Conservation (phyloP, 805 yeast species). For the Candida loeiensis region DNA sequence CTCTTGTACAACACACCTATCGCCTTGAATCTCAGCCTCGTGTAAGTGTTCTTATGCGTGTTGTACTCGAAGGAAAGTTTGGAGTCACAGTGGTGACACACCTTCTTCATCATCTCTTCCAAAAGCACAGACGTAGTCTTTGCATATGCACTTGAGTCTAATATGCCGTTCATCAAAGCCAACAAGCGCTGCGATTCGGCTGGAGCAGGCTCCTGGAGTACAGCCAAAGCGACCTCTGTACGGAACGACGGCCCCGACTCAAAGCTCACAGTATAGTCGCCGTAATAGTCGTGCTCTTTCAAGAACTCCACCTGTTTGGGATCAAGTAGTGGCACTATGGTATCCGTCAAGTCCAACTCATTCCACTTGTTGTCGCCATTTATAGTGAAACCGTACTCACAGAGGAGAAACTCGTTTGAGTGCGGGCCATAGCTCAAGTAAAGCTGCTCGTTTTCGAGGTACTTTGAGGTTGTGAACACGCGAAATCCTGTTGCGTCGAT, state of each 20-base stretch:
- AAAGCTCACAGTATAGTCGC: slow-evolving; percentile 63
- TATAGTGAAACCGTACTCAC: slow-evolving; percentile 83
- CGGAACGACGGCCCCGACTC: slow-evolving; percentile 62
- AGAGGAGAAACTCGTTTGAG: slow-evolving; percentile 71
- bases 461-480: slow-evolving; percentile 34
- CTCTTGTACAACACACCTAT: slow-evolving; percentile 26
- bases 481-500: slow-evolving; percentile 49
- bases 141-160: slow-evolving; percentile 40
- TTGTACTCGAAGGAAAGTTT: slow-evolving; percentile 16
- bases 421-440: slow-evolving; percentile 85
- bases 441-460: slow-evolving; percentile 51
- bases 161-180: slow-evolving; percentile 44
- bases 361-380: slow-evolving; percentile 57
- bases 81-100: slow-evolving; percentile 21
- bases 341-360: slow-evolving; percentile 56
- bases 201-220: slow-evolving; percentile 36
- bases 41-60: slow-evolving; percentile 15
- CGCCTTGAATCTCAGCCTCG: slow-evolving; percentile 16
- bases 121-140: slow-evolving; percentile 27
- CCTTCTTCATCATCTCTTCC: slow-evolving; percentile 29
- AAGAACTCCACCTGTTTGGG: slow-evolving; percentile 44
- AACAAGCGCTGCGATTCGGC: slow-evolving; percentile 31
- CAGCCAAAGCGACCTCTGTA: slow-evolving; percentile 71
- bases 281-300: slow-evolving; percentile 54
- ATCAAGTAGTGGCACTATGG: slow-evolving; percentile 34